Evolutionary conservation across 768 basidiomycete genomes (phyloP), one percentile per base, ranked within the genome.

Genomic region (Serendipita sp.): DNA sequence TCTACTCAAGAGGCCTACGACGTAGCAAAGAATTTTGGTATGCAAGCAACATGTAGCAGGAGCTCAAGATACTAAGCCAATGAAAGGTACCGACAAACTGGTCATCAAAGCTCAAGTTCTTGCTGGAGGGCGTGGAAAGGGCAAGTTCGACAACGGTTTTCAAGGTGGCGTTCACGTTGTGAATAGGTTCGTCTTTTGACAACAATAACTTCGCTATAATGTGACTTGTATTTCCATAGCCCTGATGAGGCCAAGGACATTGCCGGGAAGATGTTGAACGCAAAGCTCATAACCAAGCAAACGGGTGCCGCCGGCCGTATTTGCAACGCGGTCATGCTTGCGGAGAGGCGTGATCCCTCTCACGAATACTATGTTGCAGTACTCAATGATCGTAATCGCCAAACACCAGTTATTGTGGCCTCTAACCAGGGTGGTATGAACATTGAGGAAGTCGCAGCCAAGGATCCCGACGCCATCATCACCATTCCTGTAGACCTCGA

Each of bases 51-150:
- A 45, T 10, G 15, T 10, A 34, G 5, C 24, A 30, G 15, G 35
- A 13, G n/a, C 66, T 24, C 35, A 62, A 1, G 7, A 18, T 37
- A 28, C 37, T 37, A 11, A 28, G 32, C 35, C 56, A 10, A 24
- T 32, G 10, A 16, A 71, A 95, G 92, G 84, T 67, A 78, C 79
- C 37, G 79, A 86, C 64, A 82, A 83, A 67, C 85, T 95, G 63
- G 95, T 99, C 38, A 94, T 99, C 76, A 98, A 98, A 77, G 96
- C 96, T 45, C 96, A 99, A 75, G 96, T 99, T 4, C 86, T 99
- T 64, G 96, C 96, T 68, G 96, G 96, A 71, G 96, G 96, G 68
- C 86, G 96, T 72, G 96, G 96, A 70, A 98, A 98, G 81, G 96
- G 96, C 45, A 86, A 87, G 70, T 99, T 99, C 71, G 85, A 92